These are phyloP conservation scores for Sporodiniella umbellata DNA, from an alignment of 371 early-diverging fungal species.

Conservation along the genomic window DNA sequence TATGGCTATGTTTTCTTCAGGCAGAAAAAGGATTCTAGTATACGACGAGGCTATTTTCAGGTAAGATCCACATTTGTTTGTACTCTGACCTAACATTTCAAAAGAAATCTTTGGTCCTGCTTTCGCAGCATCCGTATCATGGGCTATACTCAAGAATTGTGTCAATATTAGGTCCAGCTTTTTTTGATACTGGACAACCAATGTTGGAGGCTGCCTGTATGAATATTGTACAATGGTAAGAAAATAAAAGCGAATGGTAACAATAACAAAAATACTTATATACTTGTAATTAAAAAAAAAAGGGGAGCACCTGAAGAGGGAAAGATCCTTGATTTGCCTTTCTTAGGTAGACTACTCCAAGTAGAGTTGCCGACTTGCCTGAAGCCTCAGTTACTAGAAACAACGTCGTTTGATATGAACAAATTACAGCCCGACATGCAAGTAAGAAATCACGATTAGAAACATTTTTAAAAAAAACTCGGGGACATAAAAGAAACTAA, in stretches of 20 bases:
- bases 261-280: not conserved
- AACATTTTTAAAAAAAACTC: no score
- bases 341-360: slow-evolving; percentile 64
- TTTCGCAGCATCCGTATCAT: slow-evolving; percentile 86
- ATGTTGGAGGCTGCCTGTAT: slow-evolving; percentile 82
- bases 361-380: slow-evolving; percentile 77
- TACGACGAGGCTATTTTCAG: slow-evolving; percentile 90
- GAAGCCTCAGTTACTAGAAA: slow-evolving; percentile 81
- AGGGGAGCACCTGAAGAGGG: slow-evolving; percentile 33
- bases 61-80: slow-evolving; percentile 20
- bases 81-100: not conserved
- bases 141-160: slow-evolving; percentile 83
- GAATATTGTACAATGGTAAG: slow-evolving; percentile 78
- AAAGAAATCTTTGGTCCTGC: slow-evolving; percentile 82
- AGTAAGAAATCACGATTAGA: slow-evolving; percentile 18
- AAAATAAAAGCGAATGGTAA: not conserved
- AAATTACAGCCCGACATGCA: slow-evolving; percentile 66
- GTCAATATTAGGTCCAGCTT: slow-evolving; percentile 72
- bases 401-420: slow-evolving; percentile 68
- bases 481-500: no score
- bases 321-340: slow-evolving; percentile 62
- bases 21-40: slow-evolving; percentile 81
- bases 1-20: slow-evolving; percentile 95
- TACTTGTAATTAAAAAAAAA: not conserved
- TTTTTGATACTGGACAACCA: slow-evolving; percentile 74